Evolutionary conservation across 164 flowering plant genomes (phyloP), one percentile per base, ranked within the genome.

Genomic region (Piper longum): DNA sequence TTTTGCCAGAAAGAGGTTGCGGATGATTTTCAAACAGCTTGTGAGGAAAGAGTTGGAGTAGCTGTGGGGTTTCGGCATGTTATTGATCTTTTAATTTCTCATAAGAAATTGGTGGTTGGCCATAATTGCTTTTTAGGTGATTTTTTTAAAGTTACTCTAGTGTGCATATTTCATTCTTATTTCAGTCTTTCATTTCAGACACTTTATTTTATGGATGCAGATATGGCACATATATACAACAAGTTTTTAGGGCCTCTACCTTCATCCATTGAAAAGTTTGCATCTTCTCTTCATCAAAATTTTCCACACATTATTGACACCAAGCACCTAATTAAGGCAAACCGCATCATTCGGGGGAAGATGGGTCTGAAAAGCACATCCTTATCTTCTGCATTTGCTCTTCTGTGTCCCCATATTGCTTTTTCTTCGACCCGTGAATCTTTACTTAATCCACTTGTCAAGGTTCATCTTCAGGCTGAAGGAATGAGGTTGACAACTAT

Each of bases 81-180:
- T 58, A 85, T 93, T 67, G 97, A 93, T 71, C 86, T 90, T 42
- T 96, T 93, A 75, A 79, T 84, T 41, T 77, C 95, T 1, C 93
- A 93, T 66, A 54, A 74, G 65, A 93, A 93, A 80, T 71, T 93
- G 77, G 75, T 88, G 69, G 85, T 90, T 69, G 99, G 99, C 63
- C 99, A 93, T 76, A 90, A 90, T 78, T 88, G 97, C 69, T 84
- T 93, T 64, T 79, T 93, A 54, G 99, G 99, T 93, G 83, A 14
- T 19, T 16, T 55, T 59, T 51, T 62, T 62, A 16, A 16, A 62
- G 18, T 43, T 51, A 61, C 44, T 43, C n/a, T 5, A 7, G 26
- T 16, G 44, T 64, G 19, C 17, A 16, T 18, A 52, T 55, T 58
- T 26, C 36, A 26, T 62, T 52, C 13, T 4, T 54, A 13, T 54